Conservation (phyloP, 108 stramenopile genomes). For the Nitzschia putrida region DNA sequence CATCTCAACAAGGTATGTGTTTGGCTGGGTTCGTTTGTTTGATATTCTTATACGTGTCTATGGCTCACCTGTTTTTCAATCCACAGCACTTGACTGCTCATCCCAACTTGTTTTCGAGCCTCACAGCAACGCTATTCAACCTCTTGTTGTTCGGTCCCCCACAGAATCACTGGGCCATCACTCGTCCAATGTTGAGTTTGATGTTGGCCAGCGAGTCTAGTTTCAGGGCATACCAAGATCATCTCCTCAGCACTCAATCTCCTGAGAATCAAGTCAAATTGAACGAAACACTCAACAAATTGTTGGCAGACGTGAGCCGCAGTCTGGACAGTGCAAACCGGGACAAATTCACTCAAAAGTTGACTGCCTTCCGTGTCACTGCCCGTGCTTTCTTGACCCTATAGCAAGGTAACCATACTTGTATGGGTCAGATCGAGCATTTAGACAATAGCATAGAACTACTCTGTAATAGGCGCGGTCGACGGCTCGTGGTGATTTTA, state of each 20-base stretch:
- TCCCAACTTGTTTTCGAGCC: slow-evolving; percentile 85
- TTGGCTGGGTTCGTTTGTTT: neutral
- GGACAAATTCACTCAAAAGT: slow-evolving; percentile 94
- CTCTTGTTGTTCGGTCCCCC: slow-evolving; percentile 92
- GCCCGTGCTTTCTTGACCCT: slow-evolving; percentile 90
- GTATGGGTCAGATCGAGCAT: too few species aligned
- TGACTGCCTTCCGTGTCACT: slow-evolving; percentile 94
- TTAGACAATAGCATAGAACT: too few species aligned
- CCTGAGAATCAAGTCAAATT: slow-evolving; percentile 87
- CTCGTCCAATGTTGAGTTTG: slow-evolving; percentile 96
- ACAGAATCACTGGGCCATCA: slow-evolving; percentile 97
- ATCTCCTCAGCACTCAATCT: slow-evolving; percentile 88
- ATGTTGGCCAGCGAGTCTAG: slow-evolving; percentile 92
- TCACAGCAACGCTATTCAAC: slow-evolving; percentile 95
- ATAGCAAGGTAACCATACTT: slow-evolving; percentile 28
- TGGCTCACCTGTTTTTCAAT: neutral
- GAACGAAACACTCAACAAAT: slow-evolving; percentile 88
- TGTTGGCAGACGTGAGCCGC: slow-evolving; percentile 87
- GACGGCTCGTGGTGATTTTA: too few species aligned
- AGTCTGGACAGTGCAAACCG: slow-evolving; percentile 94
- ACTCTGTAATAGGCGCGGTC: too few species aligned
- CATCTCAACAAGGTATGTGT: slow-evolving; percentile 73
- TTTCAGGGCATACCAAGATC: slow-evolving; percentile 90
- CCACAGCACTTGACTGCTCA: slow-evolving; percentile 79
- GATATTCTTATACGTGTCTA: neutral